Conservation (phyloP, 1,284 basidiomycete genomes). For the Trichosporon faecale region DNA sequence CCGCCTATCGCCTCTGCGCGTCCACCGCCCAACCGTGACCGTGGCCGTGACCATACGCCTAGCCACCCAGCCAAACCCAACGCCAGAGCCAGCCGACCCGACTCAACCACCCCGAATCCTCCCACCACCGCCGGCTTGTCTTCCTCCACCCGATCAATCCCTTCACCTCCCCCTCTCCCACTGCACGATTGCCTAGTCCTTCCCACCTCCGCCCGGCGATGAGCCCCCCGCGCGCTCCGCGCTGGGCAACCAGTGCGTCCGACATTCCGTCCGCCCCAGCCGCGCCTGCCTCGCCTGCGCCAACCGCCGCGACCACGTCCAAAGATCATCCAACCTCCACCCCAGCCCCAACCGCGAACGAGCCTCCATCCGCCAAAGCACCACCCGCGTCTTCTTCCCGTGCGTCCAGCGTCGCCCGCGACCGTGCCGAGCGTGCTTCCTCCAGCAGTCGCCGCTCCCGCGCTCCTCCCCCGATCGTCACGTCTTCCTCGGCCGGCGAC, state of each 20-base stretch:
- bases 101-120: not conserved
- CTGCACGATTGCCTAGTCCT: not conserved
- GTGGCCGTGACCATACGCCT: not conserved
- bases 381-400: not conserved
- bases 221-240: conserved; percentile 9
- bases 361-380: conserved; percentile 3
- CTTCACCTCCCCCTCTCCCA: not conserved
- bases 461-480: not conserved
- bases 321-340: conserved; percentile 2
- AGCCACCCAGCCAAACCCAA: not conserved
- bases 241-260: conserved; percentile 7
- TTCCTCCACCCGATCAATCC: not conserved
- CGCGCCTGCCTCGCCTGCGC: not conserved
- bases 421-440: not conserved
- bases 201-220: not conserved
- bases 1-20: not conserved
- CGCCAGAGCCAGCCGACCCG: no score
- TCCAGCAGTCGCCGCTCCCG: conserved; percentile 7
- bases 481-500: not conserved
- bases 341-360: not conserved
- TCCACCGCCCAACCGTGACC: not conserved
- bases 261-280: not conserved
- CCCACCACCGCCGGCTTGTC: not conserved
- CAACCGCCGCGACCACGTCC: not conserved
- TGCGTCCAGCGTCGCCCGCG: not conserved